Evolutionary conservation across 2,329 filamentous ascomycete species (phyloP).

Genomic region (Fusarium siculi): DNA sequence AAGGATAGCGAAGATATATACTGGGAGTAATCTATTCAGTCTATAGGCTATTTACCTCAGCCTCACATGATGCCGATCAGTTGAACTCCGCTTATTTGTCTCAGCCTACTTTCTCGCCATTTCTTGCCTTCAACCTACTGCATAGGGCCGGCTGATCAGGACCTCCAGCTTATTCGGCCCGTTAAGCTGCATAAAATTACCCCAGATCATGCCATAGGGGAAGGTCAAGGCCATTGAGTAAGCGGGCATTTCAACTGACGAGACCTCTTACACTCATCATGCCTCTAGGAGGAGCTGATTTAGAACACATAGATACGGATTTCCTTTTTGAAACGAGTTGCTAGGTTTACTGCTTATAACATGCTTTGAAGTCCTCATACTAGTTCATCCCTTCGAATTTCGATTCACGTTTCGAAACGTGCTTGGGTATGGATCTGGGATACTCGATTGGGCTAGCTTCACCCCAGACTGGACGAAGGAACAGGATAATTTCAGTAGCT

Average conservation of each 20-base stretch:
- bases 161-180: background rate
- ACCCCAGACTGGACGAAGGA: background rate
- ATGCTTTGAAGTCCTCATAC: too few relatives aligned
- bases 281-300: background rate
- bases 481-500: background rate
- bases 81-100: background rate
- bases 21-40: background rate
- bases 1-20: background rate
- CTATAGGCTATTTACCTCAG: background rate
- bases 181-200: background rate
- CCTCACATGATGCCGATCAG: background rate
- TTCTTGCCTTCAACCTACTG: too few relatives aligned
- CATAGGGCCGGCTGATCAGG: background rate
- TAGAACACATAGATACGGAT: accelerated
- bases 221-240: background rate
- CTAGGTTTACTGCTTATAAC: background rate
- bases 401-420: background rate
- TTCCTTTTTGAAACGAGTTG: background rate
- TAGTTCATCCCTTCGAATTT: background rate
- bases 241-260: background rate
- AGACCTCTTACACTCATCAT: background rate
- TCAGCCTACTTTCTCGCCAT: background rate
- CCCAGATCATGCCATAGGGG: background rate
- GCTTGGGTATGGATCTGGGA: background rate
- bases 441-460: background rate